Evolutionary conservation across 169 alveolate species (phyloP).

Genomic region (Cytauxzoon felis): DNA sequence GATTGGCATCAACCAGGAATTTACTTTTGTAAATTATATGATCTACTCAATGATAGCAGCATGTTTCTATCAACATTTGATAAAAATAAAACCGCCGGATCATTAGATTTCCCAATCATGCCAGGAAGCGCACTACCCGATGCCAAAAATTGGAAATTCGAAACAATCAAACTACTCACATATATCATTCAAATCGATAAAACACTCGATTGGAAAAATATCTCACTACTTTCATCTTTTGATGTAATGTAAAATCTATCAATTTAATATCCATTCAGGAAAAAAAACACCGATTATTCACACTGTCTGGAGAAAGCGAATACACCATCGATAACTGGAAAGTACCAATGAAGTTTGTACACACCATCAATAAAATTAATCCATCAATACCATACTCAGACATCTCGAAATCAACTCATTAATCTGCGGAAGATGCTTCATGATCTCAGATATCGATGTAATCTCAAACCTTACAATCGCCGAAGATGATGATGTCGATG

Average conservation of each 20-base stretch:
- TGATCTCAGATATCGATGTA: slow-evolving; percentile 67
- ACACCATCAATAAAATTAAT: slow-evolving; percentile 37
- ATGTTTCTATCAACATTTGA: slow-evolving; percentile 51
- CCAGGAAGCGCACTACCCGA: slow-evolving; percentile 62
- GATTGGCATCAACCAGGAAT: slow-evolving; percentile 74
- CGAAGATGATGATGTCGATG: slow-evolving; percentile 57
- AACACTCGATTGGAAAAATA: slow-evolving; percentile 46
- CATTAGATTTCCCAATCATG: slow-evolving; percentile 65
- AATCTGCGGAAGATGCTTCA: slow-evolving; percentile 64
- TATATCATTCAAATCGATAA: slow-evolving; percentile 68
- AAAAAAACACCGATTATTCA: slow-evolving; percentile 65
- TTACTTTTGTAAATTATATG: slow-evolving; percentile 50
- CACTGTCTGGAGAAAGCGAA: slow-evolving; percentile 68
- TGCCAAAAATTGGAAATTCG: slow-evolving; percentile 66
- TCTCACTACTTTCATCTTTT: slow-evolving; percentile 25
- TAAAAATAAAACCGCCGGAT: slow-evolving; percentile 52
- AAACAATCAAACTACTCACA: slow-evolving; percentile 64
- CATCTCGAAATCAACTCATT: slow-evolving; percentile 54
- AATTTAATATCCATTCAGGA: slow-evolving; percentile 51
- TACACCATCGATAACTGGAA: slow-evolving; percentile 63
- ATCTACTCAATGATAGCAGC: slow-evolving; percentile 63
- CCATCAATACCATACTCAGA: slow-evolving; percentile 49
- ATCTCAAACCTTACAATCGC: slow-evolving; percentile 59
- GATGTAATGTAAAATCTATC: slow-evolving; percentile 28
- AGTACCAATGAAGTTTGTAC: slow-evolving; percentile 61